Evolutionary conservation across 179 eudicot genomes (phyloP).

Genomic region (Actinidia chinensis): DNA sequence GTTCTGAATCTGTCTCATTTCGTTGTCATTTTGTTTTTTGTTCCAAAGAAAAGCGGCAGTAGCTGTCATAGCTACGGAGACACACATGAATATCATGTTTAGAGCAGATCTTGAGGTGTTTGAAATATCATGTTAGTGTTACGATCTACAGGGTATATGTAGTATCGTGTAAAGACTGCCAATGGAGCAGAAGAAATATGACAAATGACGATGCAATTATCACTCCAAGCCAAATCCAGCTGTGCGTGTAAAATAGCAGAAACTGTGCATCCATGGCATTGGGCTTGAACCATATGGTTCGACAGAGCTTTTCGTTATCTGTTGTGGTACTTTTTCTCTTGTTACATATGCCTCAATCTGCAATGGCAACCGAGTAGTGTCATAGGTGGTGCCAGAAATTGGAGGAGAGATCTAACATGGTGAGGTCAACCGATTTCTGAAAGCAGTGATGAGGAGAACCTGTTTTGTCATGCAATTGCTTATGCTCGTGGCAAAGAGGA

Average conservation of each 20-base stretch:
- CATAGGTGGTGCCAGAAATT: slow-evolving; percentile 28
- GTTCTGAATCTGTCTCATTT: slow-evolving; percentile 48
- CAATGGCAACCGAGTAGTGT: slow-evolving; percentile 40
- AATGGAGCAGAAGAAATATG: slow-evolving; percentile 54
- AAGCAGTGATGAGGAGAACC: slow-evolving; percentile 51
- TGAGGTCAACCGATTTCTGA: slow-evolving; percentile 60
- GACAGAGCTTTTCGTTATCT: slow-evolving; percentile 10
- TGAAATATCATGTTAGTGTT: slow-evolving; percentile 44
- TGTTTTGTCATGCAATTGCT: slow-evolving; percentile 44
- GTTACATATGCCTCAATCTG: slow-evolving; percentile 81
- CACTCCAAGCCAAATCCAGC: slow-evolving; percentile 74
- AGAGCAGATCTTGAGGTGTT: slow-evolving; percentile 40
- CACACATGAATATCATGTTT: slow-evolving; percentile 57
- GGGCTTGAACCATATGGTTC: slow-evolving; percentile 35
- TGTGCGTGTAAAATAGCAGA: slow-evolving; percentile 41
- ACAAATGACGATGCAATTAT: slow-evolving; percentile 65
- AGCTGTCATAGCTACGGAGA: slow-evolving; percentile 43
- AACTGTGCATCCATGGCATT: slow-evolving; percentile 28
- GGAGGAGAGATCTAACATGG: slow-evolving; percentile 72
- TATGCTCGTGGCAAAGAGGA: slow-evolving; percentile 40
- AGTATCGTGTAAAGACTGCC: slow-evolving; percentile 58
- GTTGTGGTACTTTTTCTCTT: slow-evolving; percentile 40
- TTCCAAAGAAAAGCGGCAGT: slow-evolving; percentile 52
- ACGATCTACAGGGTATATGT: slow-evolving; percentile 73
- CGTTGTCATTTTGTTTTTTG: slow-evolving; percentile 44